Evolutionary conservation across 2,329 filamentous ascomycete species (phyloP), one percentile per base, ranked within the genome.

Genomic region (Mycocentrospora acerina): DNA sequence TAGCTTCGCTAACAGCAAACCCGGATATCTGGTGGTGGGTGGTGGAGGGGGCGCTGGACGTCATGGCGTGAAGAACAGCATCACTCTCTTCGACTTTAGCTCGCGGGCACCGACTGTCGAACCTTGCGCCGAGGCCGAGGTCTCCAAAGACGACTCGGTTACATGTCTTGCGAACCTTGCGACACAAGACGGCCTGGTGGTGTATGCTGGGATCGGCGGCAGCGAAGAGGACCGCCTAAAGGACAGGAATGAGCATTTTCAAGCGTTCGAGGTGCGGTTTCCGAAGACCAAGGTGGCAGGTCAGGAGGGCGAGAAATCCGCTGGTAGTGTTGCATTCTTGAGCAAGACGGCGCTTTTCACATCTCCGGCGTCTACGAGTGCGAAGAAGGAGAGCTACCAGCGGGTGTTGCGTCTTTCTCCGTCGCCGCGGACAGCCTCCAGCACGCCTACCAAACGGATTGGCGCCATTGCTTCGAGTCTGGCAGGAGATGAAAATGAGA

Each of bases 71-170:
- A 82, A 83, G 40, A 95, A 95, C 74, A 89, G 89, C 69, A 89
- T 95, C 59, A 83, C 81, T 19, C 40, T 52, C 11, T 76, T 95
- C 47, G 83, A 91, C 63, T 78, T 83, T n/a, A 81, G 80, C 55
- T 82, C 79, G 25, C 74, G 80, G 39, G 79, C 83, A 32, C 71
- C 88, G 33, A 60, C 32, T 13, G 77, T 82, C 47, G 73, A 85
- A 51, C 59, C 65, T n/a, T 73, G 78, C 15, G 80, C 83, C 49
- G 87, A 95, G 53, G 76, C 91, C 59, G 82, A 89, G 42, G 81
- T 95, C 32, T 86, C 86, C 54, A 82, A 90, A 60, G 90, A 96
- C 71, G 91, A 97, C 69, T 94, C 86, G 40, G 88, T 95, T 42
- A 89, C 86, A 50, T 90, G 86, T 37, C 76, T 96, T 33, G 88